Conservation (phyloP, 2,329 filamentous ascomycete species). For the Aphanocladium album region DNA sequence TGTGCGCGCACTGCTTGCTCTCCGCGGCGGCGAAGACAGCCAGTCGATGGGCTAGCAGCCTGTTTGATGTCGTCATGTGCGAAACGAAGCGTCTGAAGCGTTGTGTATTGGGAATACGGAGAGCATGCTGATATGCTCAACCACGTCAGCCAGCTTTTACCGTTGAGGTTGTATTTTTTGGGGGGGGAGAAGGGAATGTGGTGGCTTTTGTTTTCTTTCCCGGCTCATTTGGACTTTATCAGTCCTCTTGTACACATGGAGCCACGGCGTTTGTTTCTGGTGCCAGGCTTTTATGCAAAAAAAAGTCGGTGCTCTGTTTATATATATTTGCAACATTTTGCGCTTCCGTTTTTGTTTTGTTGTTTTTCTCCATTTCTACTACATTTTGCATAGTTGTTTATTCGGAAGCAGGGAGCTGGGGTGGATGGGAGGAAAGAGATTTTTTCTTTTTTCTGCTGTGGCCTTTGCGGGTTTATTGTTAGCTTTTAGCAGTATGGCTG, state of each 20-base stretch:
- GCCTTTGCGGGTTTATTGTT: neutral
- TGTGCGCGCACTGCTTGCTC: slow-evolving; percentile 81
- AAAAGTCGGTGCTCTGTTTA: slow-evolving; percentile 5
- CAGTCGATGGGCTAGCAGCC: slow-evolving; percentile 43
- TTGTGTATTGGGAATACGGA: neutral
- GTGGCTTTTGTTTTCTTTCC: neutral
- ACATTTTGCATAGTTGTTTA: neutral
- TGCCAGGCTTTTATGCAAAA: neutral
- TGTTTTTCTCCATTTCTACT: neutral
- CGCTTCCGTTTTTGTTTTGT: neutral
- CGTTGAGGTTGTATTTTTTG: neutral
- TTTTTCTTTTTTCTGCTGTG: neutral
- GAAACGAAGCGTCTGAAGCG: neutral
- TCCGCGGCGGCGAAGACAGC: slow-evolving; percentile 79
- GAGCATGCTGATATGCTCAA: slow-evolving; percentile 16
- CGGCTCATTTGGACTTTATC: neutral
- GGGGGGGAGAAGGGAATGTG: too few species aligned
- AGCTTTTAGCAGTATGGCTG: neutral
- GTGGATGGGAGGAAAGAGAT: neutral
- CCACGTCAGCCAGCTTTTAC: slow-evolving; percentile 7
- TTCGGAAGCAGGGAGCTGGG: neutral
- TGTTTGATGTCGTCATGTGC: neutral
- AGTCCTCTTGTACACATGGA: slow-evolving; percentile 5
- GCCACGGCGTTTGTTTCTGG: slow-evolving; percentile 3
- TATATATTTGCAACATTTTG: neutral